phyloP scores from a whole-genome alignment of 2,329 filamentous ascomycete genomes.

The Fusarium sororula region DNA sequence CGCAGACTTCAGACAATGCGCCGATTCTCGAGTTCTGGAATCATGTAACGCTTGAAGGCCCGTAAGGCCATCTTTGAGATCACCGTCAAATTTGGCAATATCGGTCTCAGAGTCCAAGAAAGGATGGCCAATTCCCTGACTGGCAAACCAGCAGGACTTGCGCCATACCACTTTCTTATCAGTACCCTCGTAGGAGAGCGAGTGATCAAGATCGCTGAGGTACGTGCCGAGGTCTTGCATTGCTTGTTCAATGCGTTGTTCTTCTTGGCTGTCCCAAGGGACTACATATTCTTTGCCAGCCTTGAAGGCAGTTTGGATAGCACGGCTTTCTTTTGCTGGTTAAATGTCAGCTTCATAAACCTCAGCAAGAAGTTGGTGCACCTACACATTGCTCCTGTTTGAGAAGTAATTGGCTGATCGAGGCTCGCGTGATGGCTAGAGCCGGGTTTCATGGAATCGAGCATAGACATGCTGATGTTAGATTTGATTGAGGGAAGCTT shows the following conservation, averaged over 20 bases:
- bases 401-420: neutral
- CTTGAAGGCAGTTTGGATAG: neutral
- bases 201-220: slow-evolving; percentile 1
- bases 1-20: neutral
- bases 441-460: neutral
- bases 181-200: slow-evolving; percentile 14
- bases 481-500: neutral
- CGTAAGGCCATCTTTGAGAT: slow-evolving; percentile 7
- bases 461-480: neutral
- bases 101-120: slow-evolving; percentile 1
- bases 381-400: neutral
- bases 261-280: neutral
- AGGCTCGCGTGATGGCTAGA: neutral
- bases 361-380: neutral
- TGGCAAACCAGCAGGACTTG: slow-evolving; percentile 20
- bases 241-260: neutral
- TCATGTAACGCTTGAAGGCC: neutral
- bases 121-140: slow-evolving; percentile 6
- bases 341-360: rapidly evolving
- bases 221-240: slow-evolving; percentile 12
- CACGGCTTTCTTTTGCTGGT: neutral
- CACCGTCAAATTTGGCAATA: slow-evolving; percentile 14
- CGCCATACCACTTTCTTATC: slow-evolving; percentile 20
- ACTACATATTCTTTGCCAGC: slow-evolving; percentile 14
- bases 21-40: neutral